phyloP scores from a whole-genome alignment of 495 filamentous ascomycete species.

The Hypoxylon fuscum region DNA sequence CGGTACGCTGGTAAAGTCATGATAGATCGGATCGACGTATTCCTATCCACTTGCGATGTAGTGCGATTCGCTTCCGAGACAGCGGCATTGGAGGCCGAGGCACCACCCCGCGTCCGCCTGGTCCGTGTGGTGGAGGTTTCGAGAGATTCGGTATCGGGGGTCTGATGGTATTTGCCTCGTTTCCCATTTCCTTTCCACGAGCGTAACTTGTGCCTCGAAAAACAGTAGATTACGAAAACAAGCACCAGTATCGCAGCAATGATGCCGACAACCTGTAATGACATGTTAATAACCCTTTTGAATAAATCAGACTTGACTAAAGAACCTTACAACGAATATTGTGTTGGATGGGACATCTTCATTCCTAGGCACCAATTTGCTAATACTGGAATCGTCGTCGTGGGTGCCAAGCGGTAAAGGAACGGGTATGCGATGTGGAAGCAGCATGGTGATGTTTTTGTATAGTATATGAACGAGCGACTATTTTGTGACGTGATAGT shows the following conservation, averaged over 20 bases:
- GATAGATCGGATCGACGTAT: slow-evolving; percentile 86
- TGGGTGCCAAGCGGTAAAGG: slow-evolving; percentile 6
- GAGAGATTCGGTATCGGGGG: slow-evolving; percentile 32
- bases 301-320: not conserved
- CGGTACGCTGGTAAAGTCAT: slow-evolving; percentile 90
- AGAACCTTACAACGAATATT: slow-evolving; percentile 35
- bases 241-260: slow-evolving; percentile 33
- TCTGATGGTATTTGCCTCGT: slow-evolving; percentile 34
- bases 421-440: slow-evolving; percentile 31
- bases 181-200: slow-evolving; percentile 7
- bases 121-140: slow-evolving; percentile 21
- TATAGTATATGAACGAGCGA: slow-evolving; percentile 33
- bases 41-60: slow-evolving; percentile 68
- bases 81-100: slow-evolving; percentile 9
- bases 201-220: slow-evolving; percentile 23
- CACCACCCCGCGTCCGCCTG: slow-evolving; percentile 19
- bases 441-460: slow-evolving; percentile 24
- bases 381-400: not conserved
- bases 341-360: slow-evolving; percentile 14
- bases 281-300: slow-evolving; percentile 9
- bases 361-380: slow-evolving; percentile 11
- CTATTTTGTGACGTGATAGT: slow-evolving; percentile 12
- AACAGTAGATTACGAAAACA: slow-evolving; percentile 23
- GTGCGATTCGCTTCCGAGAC: slow-evolving; percentile 36
- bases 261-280: slow-evolving; percentile 34